Evolutionary conservation across 2,329 filamentous ascomycete species (phyloP), one percentile per base, ranked within the genome.

Genomic region (Microsporum ferrugineum): DNA sequence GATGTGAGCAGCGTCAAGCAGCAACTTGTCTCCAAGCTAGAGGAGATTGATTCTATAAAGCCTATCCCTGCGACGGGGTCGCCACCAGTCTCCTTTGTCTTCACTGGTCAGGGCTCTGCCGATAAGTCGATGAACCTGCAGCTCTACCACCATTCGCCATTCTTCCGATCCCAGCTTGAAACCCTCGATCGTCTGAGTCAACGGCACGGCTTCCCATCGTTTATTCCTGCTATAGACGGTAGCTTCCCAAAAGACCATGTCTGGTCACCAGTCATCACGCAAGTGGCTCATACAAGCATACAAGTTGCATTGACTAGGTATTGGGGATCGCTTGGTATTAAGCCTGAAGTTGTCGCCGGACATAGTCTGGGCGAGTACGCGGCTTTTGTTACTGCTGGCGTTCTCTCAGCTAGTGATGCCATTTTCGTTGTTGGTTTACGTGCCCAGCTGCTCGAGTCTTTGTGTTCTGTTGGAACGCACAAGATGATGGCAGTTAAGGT

Each of bases 381-480:
- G 14, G 70, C 70, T 5, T 71, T 71, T 5, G 72, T 71, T 51
- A 69, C 70, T 1, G 69, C 70, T 0, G 68, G 70, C 1, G 12
- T 29, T 29, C 14, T 55, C 14, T 55, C 58, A 64, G 67, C 8
- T 62, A 62, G 1, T 62, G 67, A n/a, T 57, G 39, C 29, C 23
- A 68, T 2, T 60, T 55, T 12, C 53, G 60, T 33, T 57, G 64
- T 66, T 10, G 34, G 34, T 36, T 6, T 77, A 59, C 82, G 88
- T 64, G 87, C 88, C 12, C 76, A 82, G 68, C 77, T 89, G 14
- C 77, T 91, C 2, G 80, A 84, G 51, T 76, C 83, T 59, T 81
- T 82, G 65, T 91, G 87, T 75, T 83, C 80, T 17, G 77, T 80
- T 12, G 82, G 84, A 62, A 88, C 82, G 1, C 87, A 91, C 66